Evolutionary conservation across 495 filamentous ascomycete species (phyloP), one percentile per base, ranked within the genome.

Genomic region (Daldinia grandis): DNA sequence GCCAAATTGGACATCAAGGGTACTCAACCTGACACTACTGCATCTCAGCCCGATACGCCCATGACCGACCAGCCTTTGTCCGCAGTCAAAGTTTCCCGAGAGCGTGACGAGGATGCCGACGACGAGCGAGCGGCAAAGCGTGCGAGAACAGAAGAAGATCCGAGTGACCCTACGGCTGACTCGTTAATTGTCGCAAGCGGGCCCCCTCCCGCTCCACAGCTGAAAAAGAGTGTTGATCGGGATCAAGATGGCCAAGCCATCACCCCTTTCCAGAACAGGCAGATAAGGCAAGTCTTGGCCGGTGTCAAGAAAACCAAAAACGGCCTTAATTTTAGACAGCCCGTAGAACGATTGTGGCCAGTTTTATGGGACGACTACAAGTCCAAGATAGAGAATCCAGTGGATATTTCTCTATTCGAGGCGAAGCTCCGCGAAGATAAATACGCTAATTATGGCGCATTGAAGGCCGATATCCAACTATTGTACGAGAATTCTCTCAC

Each of bases 361-460:
- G 17, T 5, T 0, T 62, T 88, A 21, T 82, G 81, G 76, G 75
- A 76, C 1, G 88, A 94, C 69, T 99, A 99, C 76, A 82, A 80
- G 3, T 82, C 84, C 3, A 87, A 92, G 69, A 86, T 99, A 66
- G 85, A 86, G 21, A 83, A 88, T 0, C 93, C 94, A 0, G 93
- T 95, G 84, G 95, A 98, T 76, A 84, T 99, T 12, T 84, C 83
- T 51, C 90, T 88, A 2, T 92, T 98, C 76, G 95, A 98, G 70
- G 80, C 76, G 38, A 94, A 92, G 68, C 79, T 98, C 5, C 93
- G 91, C 70, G 82, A 82, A n/a, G 71, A 75, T 25, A 78, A 86
- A 44, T 92, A 95, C 72, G 67, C 77, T 19, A 76, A 84, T 53
- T 98, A 98, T 74, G 85, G 90, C 47, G 89, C 84, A 15, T 87